A percentile compares a stretch with the other conserved stretches of the same genome.
These are phyloP conservation scores for Coemansia sp. DNA, from an alignment of 192 early-diverging fungal species.

Conservation along the genomic window DNA sequence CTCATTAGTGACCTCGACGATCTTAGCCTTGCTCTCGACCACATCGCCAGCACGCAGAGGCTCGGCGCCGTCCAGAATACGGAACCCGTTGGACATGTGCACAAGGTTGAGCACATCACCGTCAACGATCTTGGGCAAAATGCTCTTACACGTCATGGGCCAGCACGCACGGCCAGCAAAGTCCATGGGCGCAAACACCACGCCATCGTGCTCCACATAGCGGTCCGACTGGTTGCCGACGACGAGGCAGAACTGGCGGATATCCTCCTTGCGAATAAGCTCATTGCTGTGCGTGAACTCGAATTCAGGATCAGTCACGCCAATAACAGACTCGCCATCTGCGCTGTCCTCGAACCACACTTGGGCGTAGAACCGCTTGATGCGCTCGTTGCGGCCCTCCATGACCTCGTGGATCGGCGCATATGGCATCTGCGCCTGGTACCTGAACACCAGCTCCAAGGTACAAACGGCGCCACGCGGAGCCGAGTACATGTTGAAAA, in stretches of 20 bases:
- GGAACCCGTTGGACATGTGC: constrained; percentile 94
- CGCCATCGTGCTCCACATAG: constrained; percentile 90
- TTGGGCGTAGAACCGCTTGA: constrained; percentile 63
- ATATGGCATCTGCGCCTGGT: constrained; percentile 74
- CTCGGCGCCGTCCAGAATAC: constrained; percentile 73
- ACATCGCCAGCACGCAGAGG: constrained; percentile 79
- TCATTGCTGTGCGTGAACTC: constrained; percentile 52
- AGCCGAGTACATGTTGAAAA: constrained; percentile 63
- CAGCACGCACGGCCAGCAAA: constrained; percentile 73
- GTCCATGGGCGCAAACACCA: constrained; percentile 76
- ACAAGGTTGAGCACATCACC: constrained; percentile 91
- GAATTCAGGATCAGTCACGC: constrained; percentile 67
- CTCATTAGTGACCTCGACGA: constrained; percentile 85
- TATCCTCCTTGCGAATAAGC: constrained; percentile 79
- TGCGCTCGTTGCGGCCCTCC: constrained; percentile 70
- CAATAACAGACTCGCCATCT: constrained; percentile 59
- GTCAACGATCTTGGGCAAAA: constrained; percentile 91
- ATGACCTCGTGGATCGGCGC: constrained; percentile 76
- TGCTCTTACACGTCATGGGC: constrained; percentile 83
- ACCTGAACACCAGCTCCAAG: constrained; percentile 80
- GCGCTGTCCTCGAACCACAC: constrained; percentile 71
- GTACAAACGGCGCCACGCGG: constrained; percentile 64
- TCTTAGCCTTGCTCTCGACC: constrained; percentile 79
- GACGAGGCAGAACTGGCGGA: constrained; percentile 72
- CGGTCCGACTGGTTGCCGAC: constrained; percentile 74